Percentiles rank a stretch among this genome's conserved stretches.
phyloP scores from a whole-genome alignment of 441 rosid species.

The Geranium incanum region DNA sequence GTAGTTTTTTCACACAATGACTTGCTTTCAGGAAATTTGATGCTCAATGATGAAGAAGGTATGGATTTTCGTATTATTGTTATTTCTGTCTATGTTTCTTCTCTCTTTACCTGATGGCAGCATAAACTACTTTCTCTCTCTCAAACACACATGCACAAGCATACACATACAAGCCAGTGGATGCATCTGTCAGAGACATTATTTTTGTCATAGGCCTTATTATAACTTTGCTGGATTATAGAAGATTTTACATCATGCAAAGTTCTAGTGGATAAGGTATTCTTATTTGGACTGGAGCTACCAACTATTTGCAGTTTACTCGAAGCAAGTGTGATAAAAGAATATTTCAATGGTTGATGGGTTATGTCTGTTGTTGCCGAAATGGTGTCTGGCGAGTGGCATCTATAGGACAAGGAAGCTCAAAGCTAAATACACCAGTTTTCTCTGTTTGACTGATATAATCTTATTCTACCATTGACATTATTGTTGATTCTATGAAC shows the following conservation, averaged over 20 bases:
- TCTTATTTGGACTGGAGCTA: background rate
- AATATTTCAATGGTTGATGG: too few species aligned
- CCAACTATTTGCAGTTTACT: background rate
- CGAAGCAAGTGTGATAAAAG: too few species aligned
- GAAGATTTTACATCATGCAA: background rate
- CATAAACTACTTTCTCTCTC: too few species aligned
- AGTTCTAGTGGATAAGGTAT: background rate
- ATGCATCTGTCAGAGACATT: background rate
- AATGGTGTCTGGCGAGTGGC: slow-evolving; percentile 8
- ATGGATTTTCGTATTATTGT: slow-evolving; percentile 5
- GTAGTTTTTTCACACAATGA: slow-evolving; percentile 94
- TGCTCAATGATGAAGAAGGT: slow-evolving; percentile 88
- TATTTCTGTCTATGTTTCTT: background rate
- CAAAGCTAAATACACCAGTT: slow-evolving; percentile 3
- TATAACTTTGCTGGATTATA: background rate
- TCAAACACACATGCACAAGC: too few species aligned
- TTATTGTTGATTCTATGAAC: slow-evolving; percentile 23
- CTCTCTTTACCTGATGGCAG: background rate
- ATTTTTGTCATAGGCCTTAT: too few species aligned
- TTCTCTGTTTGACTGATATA: slow-evolving; percentile 12
- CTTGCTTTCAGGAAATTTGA: slow-evolving; percentile 87
- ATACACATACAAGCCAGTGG: background rate
- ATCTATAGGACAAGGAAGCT: background rate
- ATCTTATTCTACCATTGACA: slow-evolving; percentile 19
- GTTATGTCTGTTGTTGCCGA: slow-evolving; percentile 1